These are phyloP conservation scores for Mortierella sp. DNA, from an alignment of 371 early-diverging fungal species.

Conservation along the genomic window DNA sequence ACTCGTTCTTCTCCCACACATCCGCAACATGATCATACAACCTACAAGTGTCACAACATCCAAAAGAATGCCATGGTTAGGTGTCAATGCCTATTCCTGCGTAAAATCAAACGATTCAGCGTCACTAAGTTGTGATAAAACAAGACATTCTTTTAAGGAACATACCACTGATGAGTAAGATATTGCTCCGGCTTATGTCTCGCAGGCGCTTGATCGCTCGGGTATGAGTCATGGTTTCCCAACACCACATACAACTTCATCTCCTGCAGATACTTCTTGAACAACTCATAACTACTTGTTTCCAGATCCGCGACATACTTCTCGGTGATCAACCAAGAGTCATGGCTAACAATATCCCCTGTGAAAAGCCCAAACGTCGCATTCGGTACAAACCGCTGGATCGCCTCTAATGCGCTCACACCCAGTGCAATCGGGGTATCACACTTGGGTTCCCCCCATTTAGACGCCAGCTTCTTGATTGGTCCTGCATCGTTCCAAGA, in stretches of 20 bases:
- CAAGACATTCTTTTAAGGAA: too few relatives aligned
- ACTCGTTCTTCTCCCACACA: slow-evolving; percentile 66
- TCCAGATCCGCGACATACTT: slow-evolving; percentile 63
- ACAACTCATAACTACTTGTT: slow-evolving; percentile 60
- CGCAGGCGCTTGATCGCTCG: slow-evolving; percentile 52
- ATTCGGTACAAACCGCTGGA: slow-evolving; percentile 40
- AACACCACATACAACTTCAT: slow-evolving; percentile 67
- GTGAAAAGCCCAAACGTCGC: slow-evolving; percentile 69
- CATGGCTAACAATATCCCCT: slow-evolving; percentile 74
- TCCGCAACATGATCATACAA: slow-evolving; percentile 64
- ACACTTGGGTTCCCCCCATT: slow-evolving; percentile 56
- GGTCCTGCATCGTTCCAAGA: slow-evolving; percentile 55
- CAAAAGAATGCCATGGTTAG: background rate
- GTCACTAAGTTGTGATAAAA: background rate
- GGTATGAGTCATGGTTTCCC: slow-evolving; percentile 71
- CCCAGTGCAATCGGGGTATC: slow-evolving; percentile 56
- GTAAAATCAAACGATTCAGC: background rate
- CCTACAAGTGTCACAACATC: slow-evolving; percentile 34
- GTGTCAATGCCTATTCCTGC: background rate
- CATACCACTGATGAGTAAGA: slow-evolving; percentile 51
- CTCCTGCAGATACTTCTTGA: slow-evolving; percentile 65
- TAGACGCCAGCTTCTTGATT: slow-evolving; percentile 51
- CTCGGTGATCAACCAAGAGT: slow-evolving; percentile 64
- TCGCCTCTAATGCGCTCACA: slow-evolving; percentile 48
- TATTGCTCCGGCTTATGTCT: slow-evolving; percentile 27